A percentile compares a stretch with the other conserved stretches of the same genome.
These are phyloP conservation scores for cucumber (Cucumis sativus) DNA, from an alignment of 306 rosid genomes.

Conservation along the genomic window DNA sequence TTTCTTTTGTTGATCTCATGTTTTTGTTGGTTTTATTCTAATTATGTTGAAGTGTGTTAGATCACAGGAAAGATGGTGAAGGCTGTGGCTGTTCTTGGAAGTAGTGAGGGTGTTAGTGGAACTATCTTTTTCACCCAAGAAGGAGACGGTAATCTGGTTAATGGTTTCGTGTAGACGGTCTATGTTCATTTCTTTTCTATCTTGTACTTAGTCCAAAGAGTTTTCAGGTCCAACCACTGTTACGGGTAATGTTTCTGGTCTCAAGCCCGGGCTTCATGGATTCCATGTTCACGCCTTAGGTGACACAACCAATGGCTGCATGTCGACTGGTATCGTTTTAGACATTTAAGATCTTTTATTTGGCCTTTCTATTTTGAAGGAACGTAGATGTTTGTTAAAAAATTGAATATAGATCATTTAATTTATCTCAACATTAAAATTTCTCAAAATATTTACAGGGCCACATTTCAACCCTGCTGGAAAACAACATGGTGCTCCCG, in stretches of 20 bases:
- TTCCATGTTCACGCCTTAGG: constrained; percentile 93
- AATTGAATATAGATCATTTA: neutral
- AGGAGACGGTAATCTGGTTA: constrained; percentile 49
- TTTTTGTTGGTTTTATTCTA: neutral
- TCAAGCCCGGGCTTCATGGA: constrained; percentile 82
- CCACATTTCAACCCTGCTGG: constrained; percentile 72
- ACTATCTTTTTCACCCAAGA: constrained; percentile 60
- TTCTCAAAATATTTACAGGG: constrained; percentile 26
- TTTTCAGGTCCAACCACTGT: constrained; percentile 10
- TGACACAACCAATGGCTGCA: constrained; percentile 90
- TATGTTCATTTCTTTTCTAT: neutral
- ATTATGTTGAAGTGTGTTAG: constrained; percentile 25
- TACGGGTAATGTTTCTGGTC: constrained; percentile 63
- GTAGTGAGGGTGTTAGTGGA: constrained; percentile 57
- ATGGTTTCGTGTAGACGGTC: neutral
- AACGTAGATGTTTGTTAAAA: neutral
- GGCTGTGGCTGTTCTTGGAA: constrained; percentile 81
- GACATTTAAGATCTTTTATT: neutral
- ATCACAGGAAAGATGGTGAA: constrained; percentile 87
- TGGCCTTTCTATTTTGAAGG: neutral
- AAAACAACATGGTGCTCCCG: constrained; percentile 87
- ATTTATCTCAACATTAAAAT: neutral
- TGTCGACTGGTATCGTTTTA: constrained; percentile 65
- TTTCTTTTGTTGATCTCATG: neutral
- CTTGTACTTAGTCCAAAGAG: neutral